phyloP scores from a whole-genome alignment of 805 yeast genomes.

The Brettanomyces sp. region DNA sequence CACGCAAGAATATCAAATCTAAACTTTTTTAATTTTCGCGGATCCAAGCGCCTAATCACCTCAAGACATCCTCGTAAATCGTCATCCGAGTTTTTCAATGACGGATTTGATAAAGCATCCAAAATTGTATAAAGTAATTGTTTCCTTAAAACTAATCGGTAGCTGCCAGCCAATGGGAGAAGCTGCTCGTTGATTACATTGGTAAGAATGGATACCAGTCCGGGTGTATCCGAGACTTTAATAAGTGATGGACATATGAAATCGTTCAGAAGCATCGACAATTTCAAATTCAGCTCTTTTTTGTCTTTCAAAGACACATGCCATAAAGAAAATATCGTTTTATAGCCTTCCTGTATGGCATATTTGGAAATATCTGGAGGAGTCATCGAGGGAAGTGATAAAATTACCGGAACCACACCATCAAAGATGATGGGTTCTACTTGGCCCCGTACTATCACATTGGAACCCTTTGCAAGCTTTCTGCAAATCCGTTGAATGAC shows the following conservation, averaged over 20 bases:
- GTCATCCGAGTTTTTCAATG: constrained; percentile 2
- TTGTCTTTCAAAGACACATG: constrained; percentile 1
- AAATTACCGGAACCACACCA: constrained; percentile 18
- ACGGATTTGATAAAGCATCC: constrained; percentile 20
- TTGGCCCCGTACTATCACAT: constrained; percentile 17
- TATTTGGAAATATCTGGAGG: constrained; percentile 13
- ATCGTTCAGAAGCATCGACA: constrained; percentile 17
- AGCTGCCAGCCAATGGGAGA: constrained; percentile 11
- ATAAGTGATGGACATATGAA: constrained; percentile 18
- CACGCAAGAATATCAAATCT: constrained; percentile 1
- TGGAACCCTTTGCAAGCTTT: constrained; percentile 5
- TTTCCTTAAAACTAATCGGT: constrained; percentile 11
- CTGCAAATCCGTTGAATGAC: constrained; percentile 6
- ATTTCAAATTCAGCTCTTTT: constrained; percentile 5
- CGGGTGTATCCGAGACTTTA: constrained; percentile 18
- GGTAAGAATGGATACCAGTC: constrained; percentile 10
- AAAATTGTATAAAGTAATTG: constrained; percentile 15
- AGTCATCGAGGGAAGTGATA: constrained; percentile 22
- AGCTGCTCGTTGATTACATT: constrained; percentile 4
- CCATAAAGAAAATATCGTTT: constrained; percentile 10
- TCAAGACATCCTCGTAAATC: not conserved
- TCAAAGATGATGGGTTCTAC: constrained; percentile 15
- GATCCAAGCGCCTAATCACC: not conserved
- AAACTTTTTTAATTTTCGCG: not conserved
- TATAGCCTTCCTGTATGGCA: constrained; percentile 17